These are phyloP conservation scores for Kurtzmaniella natalensis DNA, from an alignment of 1,139 yeast genomes.

Conservation along the genomic window DNA sequence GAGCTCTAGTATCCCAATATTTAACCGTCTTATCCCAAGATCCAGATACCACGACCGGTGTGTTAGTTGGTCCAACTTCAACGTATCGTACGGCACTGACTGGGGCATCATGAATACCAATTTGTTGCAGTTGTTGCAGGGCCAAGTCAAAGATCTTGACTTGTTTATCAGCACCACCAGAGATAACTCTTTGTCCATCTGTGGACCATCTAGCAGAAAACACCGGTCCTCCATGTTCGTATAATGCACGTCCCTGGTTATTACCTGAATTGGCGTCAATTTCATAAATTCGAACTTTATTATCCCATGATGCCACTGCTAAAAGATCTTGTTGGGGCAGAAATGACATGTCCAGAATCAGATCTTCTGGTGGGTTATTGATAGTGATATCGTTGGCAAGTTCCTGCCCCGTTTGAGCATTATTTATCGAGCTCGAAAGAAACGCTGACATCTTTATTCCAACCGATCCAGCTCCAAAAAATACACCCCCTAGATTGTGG, in stretches of 20 bases:
- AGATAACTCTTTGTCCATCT: constrained; percentile 84
- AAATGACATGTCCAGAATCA: constrained; percentile 81
- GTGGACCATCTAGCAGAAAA: constrained; percentile 74
- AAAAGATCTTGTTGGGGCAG: constrained; percentile 87
- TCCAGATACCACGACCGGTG: constrained; percentile 85
- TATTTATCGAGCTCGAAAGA: constrained; percentile 9
- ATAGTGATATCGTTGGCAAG: constrained; percentile 72
- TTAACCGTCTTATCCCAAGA: constrained; percentile 95
- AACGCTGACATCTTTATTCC: constrained; percentile 6
- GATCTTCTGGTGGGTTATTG: constrained; percentile 86
- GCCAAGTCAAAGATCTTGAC: constrained; percentile 81
- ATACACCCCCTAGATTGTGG: too few relatives aligned
- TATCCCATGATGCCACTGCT: constrained; percentile 92
- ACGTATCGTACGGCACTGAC: constrained; percentile 74
- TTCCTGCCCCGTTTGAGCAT: constrained; percentile 59
- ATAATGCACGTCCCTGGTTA: constrained; percentile 83
- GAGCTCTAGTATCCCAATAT: constrained; percentile 92
- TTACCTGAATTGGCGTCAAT: constrained; percentile 62
- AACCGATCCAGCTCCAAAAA: too few relatives aligned
- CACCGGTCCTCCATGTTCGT: constrained; percentile 88
- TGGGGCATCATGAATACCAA: constrained; percentile 84
- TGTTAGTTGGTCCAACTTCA: constrained; percentile 74
- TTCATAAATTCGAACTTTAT: constrained; percentile 89
- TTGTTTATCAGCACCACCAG: constrained; percentile 92
- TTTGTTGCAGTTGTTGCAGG: constrained; percentile 75